phyloP scores from a whole-genome alignment of 2,329 filamentous ascomycete species.

The Hymenoscyphus fraxineus region DNA sequence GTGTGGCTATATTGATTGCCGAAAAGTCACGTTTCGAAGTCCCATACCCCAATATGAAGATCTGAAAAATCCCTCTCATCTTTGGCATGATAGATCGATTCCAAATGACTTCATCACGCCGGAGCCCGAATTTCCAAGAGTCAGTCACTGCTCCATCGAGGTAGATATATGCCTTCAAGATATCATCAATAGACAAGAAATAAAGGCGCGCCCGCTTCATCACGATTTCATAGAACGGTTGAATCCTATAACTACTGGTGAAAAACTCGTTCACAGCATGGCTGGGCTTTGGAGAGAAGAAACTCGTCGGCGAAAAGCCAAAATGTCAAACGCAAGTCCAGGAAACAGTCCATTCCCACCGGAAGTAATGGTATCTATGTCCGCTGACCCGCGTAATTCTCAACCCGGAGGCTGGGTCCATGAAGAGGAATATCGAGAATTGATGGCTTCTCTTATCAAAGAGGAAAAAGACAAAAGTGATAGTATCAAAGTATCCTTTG shows the following conservation, averaged over 20 bases:
- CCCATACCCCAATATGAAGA: constrained; percentile 71
- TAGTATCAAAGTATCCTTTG: constrained; percentile 51
- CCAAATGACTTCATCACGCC: constrained; percentile 55
- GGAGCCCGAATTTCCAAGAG: constrained; percentile 62
- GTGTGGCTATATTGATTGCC: constrained; percentile 77
- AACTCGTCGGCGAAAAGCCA: constrained; percentile 69
- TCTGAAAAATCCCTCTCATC: constrained; percentile 55
- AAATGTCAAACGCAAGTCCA: constrained; percentile 60
- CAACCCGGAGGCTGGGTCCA: constrained; percentile 86
- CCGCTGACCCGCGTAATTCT: constrained; percentile 70
- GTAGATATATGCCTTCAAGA: constrained; percentile 86
- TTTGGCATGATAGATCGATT: constrained; percentile 79
- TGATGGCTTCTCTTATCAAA: constrained; percentile 59
- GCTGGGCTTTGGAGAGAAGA: constrained; percentile 91
- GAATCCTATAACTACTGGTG: constrained; percentile 57
- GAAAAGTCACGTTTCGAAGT: constrained; percentile 66
- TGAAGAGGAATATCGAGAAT: constrained; percentile 73
- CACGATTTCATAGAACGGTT: constrained; percentile 79
- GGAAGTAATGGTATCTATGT: constrained; percentile 84
- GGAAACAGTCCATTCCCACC: constrained; percentile 73
- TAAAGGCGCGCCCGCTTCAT: constrained; percentile 75
- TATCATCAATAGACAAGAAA: constrained; percentile 75
- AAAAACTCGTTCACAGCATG: constrained; percentile 92
- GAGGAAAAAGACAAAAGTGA: constrained; percentile 56
- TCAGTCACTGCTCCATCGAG: constrained; percentile 85